phyloP scores from a whole-genome alignment of 1,139 yeast genomes.

The Lodderomyces margitis region DNA sequence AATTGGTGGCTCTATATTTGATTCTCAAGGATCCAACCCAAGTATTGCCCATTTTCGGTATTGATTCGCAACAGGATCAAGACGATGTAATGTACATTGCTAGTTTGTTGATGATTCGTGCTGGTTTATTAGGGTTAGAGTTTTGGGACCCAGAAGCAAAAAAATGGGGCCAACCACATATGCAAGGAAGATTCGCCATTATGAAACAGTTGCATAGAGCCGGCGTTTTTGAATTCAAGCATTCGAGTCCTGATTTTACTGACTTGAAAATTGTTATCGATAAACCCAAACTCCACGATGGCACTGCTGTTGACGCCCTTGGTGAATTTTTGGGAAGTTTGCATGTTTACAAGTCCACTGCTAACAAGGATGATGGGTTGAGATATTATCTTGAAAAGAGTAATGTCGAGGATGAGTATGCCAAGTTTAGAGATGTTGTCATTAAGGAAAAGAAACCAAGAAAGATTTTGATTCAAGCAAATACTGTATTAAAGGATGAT shows the following conservation, averaged over 20 bases:
- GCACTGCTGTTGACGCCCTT: constrained; percentile 68
- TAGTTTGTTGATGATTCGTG: constrained; percentile 80
- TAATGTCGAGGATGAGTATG: constrained; percentile 60
- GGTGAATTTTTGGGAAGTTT: constrained; percentile 68
- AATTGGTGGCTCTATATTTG: constrained; percentile 79
- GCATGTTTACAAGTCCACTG: constrained; percentile 78
- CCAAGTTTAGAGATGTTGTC: constrained; percentile 65
- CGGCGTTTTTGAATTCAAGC: constrained; percentile 56
- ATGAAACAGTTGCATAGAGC: constrained; percentile 73
- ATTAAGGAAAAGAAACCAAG: constrained; percentile 75
- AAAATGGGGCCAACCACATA: constrained; percentile 96
- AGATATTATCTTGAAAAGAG: constrained; percentile 65
- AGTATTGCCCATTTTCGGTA: constrained; percentile 72
- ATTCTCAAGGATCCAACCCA: constrained; percentile 59
- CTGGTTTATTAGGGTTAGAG: constrained; percentile 78
- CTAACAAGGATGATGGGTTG: constrained; percentile 63
- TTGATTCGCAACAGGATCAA: constrained; percentile 53
- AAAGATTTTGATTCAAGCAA: constrained; percentile 80
- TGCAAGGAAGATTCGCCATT: constrained; percentile 89
- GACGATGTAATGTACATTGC: constrained; percentile 65
- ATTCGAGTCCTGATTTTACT: constrained; percentile 45
- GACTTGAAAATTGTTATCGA: constrained; percentile 65
- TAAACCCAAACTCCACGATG: constrained; percentile 54
- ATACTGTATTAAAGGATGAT: constrained; percentile 46
- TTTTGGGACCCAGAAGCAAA: constrained; percentile 78